Evolutionary conservation across 2,329 filamentous ascomycete genomes (phyloP).

Genomic region (Corinectria fuckeliana): DNA sequence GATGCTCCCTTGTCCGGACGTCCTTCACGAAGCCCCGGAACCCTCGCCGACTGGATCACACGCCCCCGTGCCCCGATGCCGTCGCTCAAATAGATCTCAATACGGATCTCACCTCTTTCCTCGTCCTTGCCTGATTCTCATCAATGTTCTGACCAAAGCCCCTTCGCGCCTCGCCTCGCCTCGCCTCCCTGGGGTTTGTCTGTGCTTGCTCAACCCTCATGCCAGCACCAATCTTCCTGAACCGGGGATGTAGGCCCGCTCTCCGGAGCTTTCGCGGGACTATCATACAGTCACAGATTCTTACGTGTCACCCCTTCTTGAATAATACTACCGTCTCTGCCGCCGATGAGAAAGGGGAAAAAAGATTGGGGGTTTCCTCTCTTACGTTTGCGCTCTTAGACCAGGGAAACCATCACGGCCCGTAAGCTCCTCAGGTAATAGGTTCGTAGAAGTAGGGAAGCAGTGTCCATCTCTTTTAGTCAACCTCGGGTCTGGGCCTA

Average conservation of each 20-base stretch:
- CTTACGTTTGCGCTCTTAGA: constrained; percentile 18
- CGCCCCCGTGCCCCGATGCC: constrained; percentile 6
- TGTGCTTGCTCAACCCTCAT: neutral
- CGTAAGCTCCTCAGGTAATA: neutral
- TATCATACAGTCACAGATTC: constrained; percentile 17
- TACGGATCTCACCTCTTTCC: neutral
- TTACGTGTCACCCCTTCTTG: constrained; percentile 13
- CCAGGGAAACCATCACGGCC: neutral
- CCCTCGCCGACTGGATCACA: constrained; percentile 26
- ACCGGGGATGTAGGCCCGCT: neutral
- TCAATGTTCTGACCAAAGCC: neutral
- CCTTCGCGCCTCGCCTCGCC: neutral
- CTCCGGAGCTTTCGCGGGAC: constrained; percentile 1
- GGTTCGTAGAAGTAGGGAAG: neutral
- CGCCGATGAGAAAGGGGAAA: constrained; percentile 9
- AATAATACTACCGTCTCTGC: constrained; percentile 8
- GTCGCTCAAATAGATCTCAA: constrained; percentile 21
- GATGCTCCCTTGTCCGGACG: no score
- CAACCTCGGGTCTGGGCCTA: constrained; percentile 2
- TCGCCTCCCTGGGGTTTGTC: no score
- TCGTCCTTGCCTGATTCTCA: neutral
- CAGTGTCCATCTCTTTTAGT: constrained; percentile 8
- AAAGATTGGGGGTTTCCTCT: no score
- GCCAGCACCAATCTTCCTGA: neutral
- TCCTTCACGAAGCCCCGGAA: constrained; percentile 22